These are phyloP conservation scores for Carex pumila DNA, from an alignment of 176 grass and related monocot species.

Conservation along the genomic window DNA sequence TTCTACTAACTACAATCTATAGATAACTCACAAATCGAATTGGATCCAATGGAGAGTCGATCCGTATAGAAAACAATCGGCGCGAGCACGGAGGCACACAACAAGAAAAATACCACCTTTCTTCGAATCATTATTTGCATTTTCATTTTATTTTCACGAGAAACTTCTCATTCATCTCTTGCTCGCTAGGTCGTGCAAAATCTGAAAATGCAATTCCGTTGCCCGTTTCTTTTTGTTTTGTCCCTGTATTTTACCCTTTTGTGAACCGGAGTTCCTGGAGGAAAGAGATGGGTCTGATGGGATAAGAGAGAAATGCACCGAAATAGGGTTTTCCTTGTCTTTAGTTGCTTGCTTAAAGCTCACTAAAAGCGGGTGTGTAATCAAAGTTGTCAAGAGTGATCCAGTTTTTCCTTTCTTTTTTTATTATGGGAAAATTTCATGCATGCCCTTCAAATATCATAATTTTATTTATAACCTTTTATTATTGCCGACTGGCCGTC, in stretches of 20 bases:
- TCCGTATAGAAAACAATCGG: slow-evolving; percentile 44
- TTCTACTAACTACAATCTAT: not conserved
- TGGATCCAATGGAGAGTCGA: slow-evolving; percentile 32
- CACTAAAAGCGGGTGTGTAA: not conserved
- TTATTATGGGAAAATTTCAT: too few relatives aligned
- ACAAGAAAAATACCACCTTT: slow-evolving; percentile 30
- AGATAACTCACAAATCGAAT: slow-evolving; percentile 24
- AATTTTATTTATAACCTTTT: too few relatives aligned
- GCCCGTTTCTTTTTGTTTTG: not conserved
- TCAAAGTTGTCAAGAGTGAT: not conserved
- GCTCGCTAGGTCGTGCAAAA: not conserved
- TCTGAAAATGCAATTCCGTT: not conserved
- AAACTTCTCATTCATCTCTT: not conserved
- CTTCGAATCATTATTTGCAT: slow-evolving; percentile 23
- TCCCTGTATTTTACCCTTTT: not conserved
- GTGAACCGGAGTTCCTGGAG: not conserved
- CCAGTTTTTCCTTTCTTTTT: not conserved
- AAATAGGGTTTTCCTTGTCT: slow-evolving; percentile 12
- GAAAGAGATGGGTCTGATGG: slow-evolving; percentile 7
- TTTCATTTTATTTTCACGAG: not conserved
- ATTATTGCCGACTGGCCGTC: not conserved
- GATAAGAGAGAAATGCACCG: not conserved
- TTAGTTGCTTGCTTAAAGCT: not conserved
- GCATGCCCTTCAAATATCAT: too few relatives aligned
- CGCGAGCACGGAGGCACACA: slow-evolving; percentile 36